These are phyloP conservation scores for Pseudonitzschia delicatissima DNA, from an alignment of 108 stramenopile genomes.

Conservation along the genomic window DNA sequence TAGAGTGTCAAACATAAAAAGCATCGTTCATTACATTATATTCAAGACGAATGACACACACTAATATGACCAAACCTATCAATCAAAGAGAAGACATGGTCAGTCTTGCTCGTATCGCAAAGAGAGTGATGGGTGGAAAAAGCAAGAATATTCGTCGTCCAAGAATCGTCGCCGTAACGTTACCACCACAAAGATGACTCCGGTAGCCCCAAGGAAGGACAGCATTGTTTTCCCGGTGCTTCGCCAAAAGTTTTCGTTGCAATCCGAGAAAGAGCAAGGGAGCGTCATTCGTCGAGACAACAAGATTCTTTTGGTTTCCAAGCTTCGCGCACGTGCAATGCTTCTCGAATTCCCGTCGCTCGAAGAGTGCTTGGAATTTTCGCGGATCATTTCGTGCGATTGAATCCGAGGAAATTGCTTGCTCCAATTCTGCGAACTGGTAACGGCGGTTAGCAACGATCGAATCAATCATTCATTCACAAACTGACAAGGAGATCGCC, in stretches of 20 bases:
- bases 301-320: slow-evolving; percentile 31
- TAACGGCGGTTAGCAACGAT: no score
- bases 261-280: slow-evolving; percentile 18
- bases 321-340: slow-evolving; percentile 29
- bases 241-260: slow-evolving; percentile 28
- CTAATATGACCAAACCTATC: no score
- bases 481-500: no score
- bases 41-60: no score
- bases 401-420: slow-evolving; percentile 20
- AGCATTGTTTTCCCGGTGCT: slow-evolving; percentile 32
- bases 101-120: slow-evolving; percentile 13
- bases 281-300: slow-evolving; percentile 31
- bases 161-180: background rate
- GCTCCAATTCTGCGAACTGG: background rate
- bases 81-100: slow-evolving; percentile 9
- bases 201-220: slow-evolving; percentile 2
- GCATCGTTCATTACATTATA: background rate
- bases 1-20: no score
- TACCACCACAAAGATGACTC: background rate
- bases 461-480: no score
- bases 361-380: slow-evolving; percentile 38
- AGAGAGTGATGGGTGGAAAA: slow-evolving; percentile 17
- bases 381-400: slow-evolving; percentile 27
- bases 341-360: slow-evolving; percentile 36
- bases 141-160: slow-evolving; percentile 4